Evolutionary conservation across 2,329 filamentous ascomycete genomes (phyloP).

Genomic region (Davidsoniella virescens): DNA sequence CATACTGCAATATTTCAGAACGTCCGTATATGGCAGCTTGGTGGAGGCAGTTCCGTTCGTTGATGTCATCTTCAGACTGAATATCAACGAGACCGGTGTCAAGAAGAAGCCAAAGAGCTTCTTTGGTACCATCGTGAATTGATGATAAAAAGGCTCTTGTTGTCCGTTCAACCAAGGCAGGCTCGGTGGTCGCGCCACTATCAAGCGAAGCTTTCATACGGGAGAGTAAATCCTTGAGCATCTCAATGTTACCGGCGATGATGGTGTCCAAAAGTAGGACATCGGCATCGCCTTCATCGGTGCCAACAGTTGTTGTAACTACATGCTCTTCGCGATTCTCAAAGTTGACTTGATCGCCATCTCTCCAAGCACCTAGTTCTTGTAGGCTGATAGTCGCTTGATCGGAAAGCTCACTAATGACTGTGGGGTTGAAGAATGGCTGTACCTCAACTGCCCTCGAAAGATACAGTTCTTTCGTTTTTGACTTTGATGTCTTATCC

Average conservation of each 20-base stretch:
- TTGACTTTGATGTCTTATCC: conserved; percentile 99
- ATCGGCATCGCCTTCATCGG: conserved; percentile 81
- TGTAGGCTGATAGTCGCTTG: conserved; percentile 92
- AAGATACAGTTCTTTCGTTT: conserved; percentile 93
- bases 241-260: conserved; percentile 60
- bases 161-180: conserved; percentile 52
- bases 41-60: conserved; percentile 89
- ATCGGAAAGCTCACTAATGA: conserved; percentile 91
- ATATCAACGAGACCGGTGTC: conserved; percentile 73
- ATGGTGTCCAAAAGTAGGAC: conserved; percentile 77
- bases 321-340: conserved; percentile 45
- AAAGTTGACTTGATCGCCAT: conserved; percentile 84
- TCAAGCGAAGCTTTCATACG: conserved; percentile 45
- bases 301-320: conserved; percentile 49
- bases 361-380: conserved; percentile 90
- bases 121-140: conserved; percentile 67
- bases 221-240: conserved; percentile 63
- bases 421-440: conserved; percentile 92
- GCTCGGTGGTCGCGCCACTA: conserved; percentile 36
- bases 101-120: conserved; percentile 59
- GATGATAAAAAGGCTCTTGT: conserved; percentile 83
- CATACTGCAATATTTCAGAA: conserved; percentile 57
- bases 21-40: conserved; percentile 94
- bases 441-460: conserved; percentile 93
- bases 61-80: conserved; percentile 93